Evolutionary conservation across 2,329 filamentous ascomycete species (phyloP).

Genomic region (Fusarium burgessii): DNA sequence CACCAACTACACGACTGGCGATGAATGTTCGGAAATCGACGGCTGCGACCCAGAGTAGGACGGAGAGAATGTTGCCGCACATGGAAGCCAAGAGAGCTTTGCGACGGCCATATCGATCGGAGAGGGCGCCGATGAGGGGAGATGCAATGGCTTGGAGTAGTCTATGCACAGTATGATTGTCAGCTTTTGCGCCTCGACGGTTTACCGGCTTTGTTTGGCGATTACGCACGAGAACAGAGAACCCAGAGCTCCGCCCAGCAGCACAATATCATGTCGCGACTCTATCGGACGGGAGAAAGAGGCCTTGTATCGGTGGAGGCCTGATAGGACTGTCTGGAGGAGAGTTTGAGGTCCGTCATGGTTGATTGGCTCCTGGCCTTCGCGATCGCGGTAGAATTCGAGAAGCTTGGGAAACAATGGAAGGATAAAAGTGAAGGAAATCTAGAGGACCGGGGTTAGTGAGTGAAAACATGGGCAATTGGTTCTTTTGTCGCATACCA

Average conservation of each 20-base stretch:
- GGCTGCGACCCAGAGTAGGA: slow-evolving; percentile 93
- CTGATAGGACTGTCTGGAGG: slow-evolving; percentile 81
- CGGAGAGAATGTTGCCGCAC: slow-evolving; percentile 91
- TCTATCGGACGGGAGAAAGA: slow-evolving; percentile 93
- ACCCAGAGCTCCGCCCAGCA: slow-evolving; percentile 92
- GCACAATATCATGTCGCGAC: slow-evolving; percentile 95
- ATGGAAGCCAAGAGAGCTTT: slow-evolving; percentile 91
- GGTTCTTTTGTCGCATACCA: slow-evolving; percentile 67
- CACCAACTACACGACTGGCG: slow-evolving; percentile 91
- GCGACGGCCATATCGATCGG: slow-evolving; percentile 88
- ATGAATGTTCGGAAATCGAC: slow-evolving; percentile 96
- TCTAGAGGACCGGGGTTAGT: slow-evolving; percentile 64
- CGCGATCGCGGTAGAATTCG: slow-evolving; percentile 92
- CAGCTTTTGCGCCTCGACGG: neutral
- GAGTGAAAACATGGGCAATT: neutral
- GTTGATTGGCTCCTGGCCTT: slow-evolving; percentile 65
- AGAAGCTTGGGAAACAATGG: slow-evolving; percentile 95
- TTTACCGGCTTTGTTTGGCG: neutral
- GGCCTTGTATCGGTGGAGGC: slow-evolving; percentile 94
- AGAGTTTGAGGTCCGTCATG: slow-evolving; percentile 69
- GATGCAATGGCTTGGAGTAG: slow-evolving; percentile 93
- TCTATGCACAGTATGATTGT: slow-evolving; percentile 56
- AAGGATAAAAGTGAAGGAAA: slow-evolving; percentile 98
- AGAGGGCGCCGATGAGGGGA: slow-evolving; percentile 88
- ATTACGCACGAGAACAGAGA: slow-evolving; percentile 80